Base-by-base conservation (phyloP, 2,329 filamentous ascomycete genomes). In the Hyphodiscus sp. region DNA sequence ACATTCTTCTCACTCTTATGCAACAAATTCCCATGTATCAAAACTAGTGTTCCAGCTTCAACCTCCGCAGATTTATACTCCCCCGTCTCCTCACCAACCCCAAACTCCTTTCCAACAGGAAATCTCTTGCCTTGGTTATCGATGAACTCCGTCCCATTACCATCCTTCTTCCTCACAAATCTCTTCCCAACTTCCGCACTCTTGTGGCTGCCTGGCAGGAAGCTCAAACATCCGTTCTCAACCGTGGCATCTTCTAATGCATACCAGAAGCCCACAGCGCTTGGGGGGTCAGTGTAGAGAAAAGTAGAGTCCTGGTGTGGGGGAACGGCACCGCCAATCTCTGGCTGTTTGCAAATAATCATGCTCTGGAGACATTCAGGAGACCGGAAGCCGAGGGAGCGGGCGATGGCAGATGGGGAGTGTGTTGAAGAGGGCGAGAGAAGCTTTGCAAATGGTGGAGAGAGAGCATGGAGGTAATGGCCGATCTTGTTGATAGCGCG, bases 291-390 rank as follows among this genome's bases (percentile, higher is more conserved):
- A 1, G 94, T 97, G 69, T 95, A 97, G 57, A 99, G 64, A 63
- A 97, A 99, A 0, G 90, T 91, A 60, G 82, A 89, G 71, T 97
- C 92, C 73, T 96, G 91, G 69, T 99, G 94, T 20, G 90, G 83
- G 1, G 87, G 90, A 44, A 97, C 94, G 1, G 88, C 87, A 20
- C 89, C 92, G 26, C 94, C 94, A 50, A 97, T 96, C 72, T 95
- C 89, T 20, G 94, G 91, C 73, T 96, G 92, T 71, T 99, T 99
- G 81, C 91, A 96, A 63, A 99, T 97, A 26, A 97, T 79, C 94
- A 99, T 99, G 69, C 87, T 94, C 76, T 99, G 94, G 50, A 99
- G 76, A 55, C 79, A 81, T 49, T 59, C 57, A 70, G 77, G 69
- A 82, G 86, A 54, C 69, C 69, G 41, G 70, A 66, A 70, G 1